Percentiles rank a stretch among this genome's conserved stretches.
Evolutionary conservation across 306 rosid genomes (phyloP).

Genomic region (Lathyrus sativus): DNA sequence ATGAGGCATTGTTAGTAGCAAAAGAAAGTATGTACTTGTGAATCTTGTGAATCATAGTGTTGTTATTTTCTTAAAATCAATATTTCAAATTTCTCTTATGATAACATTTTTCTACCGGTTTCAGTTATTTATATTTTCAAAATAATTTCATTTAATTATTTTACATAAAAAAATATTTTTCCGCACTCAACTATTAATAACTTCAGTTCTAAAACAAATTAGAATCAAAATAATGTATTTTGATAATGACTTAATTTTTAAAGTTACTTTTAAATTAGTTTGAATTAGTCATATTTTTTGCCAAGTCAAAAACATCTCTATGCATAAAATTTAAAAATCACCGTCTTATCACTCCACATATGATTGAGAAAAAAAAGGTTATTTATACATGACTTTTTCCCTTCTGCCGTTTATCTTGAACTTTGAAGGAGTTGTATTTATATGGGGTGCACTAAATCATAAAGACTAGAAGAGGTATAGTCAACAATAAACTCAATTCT

Average conservation of each 20-base stretch:
- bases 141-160: not conserved
- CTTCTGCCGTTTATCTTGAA: slow-evolving; percentile 34
- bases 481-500: slow-evolving; percentile 8
- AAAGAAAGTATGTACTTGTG: not conserved
- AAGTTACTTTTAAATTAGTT: not conserved
- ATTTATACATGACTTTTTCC: slow-evolving; percentile 6
- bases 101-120: not conserved
- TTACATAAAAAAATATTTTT: not conserved
- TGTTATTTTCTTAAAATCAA: not conserved
- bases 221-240: not conserved
- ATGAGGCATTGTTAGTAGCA: not conserved
- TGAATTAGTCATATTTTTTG: slow-evolving; percentile 5
- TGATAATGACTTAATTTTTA: not conserved
- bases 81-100: not conserved
- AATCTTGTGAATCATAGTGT: not conserved
- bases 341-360: not conserved
- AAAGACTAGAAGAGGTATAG: not conserved
- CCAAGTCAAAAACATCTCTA: not conserved
- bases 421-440: slow-evolving; percentile 27
- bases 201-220: not conserved
- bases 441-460: slow-evolving; percentile 16
- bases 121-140: not conserved
- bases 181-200: not conserved
- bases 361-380: slow-evolving; percentile 4
- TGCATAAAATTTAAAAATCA: not conserved